Conservation (phyloP, 306 rosid genomes). For the Vachellia pachyceras region DNA sequence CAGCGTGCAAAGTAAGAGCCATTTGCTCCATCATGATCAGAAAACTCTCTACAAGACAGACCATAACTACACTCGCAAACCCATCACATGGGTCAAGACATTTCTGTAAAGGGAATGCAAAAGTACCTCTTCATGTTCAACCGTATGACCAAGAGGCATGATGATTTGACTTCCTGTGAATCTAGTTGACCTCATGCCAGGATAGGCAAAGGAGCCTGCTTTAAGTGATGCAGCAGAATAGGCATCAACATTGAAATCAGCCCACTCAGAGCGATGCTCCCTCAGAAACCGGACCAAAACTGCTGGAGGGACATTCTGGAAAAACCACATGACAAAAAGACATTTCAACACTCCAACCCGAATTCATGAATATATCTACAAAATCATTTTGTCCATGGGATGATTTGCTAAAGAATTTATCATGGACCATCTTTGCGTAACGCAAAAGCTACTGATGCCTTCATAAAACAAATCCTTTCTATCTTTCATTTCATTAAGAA, state of each 20-base stretch:
- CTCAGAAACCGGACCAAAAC: conserved; percentile 78
- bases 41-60: neutral
- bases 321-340: neutral
- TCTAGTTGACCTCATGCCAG: conserved; percentile 79
- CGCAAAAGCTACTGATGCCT: neutral
- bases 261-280: conserved; percentile 90
- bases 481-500: neutral
- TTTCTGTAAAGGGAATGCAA: conserved; percentile 2
- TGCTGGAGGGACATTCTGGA: conserved; percentile 77
- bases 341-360: neutral
- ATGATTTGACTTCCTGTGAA: conserved; percentile 81
- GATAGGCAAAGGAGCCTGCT: conserved; percentile 64
- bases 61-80: conserved; percentile 7
- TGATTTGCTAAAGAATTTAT: neutral
- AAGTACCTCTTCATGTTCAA: conserved; percentile 71
- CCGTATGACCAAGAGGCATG: conserved; percentile 79
- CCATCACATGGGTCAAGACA: neutral
- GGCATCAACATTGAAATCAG: conserved; percentile 81
- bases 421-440: neutral
- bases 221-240: conserved; percentile 71
- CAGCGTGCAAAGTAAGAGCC: neutral
- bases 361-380: neutral
- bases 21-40: neutral
- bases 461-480: neutral
- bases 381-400: neutral